Conservation (phyloP, 441 rosid genomes). For the Populus hybrid region DNA sequence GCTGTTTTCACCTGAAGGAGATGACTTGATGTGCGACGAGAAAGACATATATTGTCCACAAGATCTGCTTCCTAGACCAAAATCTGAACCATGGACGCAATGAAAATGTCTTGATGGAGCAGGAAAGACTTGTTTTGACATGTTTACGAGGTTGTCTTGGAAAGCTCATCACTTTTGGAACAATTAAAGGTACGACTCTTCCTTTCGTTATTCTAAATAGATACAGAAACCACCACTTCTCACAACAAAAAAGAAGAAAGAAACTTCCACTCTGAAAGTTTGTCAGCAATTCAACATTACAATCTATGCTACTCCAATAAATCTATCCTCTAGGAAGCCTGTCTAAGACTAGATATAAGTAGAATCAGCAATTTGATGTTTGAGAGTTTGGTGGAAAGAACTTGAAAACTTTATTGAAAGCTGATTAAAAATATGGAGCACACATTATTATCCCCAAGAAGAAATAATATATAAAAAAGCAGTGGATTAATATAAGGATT, state of each 20-base stretch:
- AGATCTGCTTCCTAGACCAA: slow-evolving; percentile 24
- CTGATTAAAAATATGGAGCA: not conserved
- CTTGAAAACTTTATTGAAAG: not conserved
- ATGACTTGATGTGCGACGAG: slow-evolving; percentile 24
- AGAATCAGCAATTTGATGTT: too few relatives aligned
- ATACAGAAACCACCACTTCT: not conserved
- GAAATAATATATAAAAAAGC: not conserved
- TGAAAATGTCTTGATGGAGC: slow-evolving; percentile 32
- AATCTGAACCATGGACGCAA: slow-evolving; percentile 19
- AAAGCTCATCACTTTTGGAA: slow-evolving; percentile 36
- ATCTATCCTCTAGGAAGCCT: not conserved
- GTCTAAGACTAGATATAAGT: too few relatives aligned
- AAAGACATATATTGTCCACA: slow-evolving; percentile 24
- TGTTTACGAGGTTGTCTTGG: slow-evolving; percentile 48
- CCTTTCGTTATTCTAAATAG: not conserved
- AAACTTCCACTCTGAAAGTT: not conserved
- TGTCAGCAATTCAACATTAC: not conserved
- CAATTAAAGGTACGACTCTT: slow-evolving; percentile 32
- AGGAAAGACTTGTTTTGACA: slow-evolving; percentile 50
- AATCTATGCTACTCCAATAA: not conserved
- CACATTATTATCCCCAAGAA: not conserved
- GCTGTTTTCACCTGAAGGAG: slow-evolving; percentile 25
- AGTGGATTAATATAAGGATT: too few relatives aligned
- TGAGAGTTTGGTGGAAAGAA: not conserved
- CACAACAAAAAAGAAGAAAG: too few relatives aligned